phyloP scores from a whole-genome alignment of 1,284 basidiomycete genomes.

The Inonotus hispidus region DNA sequence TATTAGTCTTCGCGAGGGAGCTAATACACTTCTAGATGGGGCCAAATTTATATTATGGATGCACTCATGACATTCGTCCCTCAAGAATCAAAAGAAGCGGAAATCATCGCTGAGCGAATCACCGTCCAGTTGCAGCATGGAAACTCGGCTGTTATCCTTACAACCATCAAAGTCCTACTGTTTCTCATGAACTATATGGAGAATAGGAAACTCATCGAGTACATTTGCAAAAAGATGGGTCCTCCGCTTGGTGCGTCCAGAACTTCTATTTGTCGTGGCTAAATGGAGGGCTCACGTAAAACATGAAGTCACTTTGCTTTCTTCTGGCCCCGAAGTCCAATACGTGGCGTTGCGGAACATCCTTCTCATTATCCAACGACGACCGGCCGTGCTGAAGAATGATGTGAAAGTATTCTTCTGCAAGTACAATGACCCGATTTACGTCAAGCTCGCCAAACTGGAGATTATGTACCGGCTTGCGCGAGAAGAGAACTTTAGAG shows the following conservation, averaged over 20 bases:
- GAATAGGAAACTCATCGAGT: slow-evolving; percentile 77
- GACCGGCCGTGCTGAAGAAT: slow-evolving; percentile 89
- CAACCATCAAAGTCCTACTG: slow-evolving; percentile 90
- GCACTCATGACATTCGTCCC: slow-evolving; percentile 92
- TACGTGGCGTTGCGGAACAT: slow-evolving; percentile 98
- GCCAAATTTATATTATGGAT: slow-evolving; percentile 98
- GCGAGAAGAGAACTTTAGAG: slow-evolving; percentile 83
- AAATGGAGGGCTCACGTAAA: not conserved
- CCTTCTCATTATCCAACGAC: slow-evolving; percentile 91
- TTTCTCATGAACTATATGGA: slow-evolving; percentile 99
- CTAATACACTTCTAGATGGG: slow-evolving; percentile 65
- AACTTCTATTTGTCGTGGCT: not conserved
- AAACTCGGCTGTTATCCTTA: slow-evolving; percentile 92
- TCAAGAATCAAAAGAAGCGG: slow-evolving; percentile 82
- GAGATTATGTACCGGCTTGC: slow-evolving; percentile 98
- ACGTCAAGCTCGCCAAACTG: slow-evolving; percentile 96
- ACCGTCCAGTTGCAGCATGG: slow-evolving; percentile 88
- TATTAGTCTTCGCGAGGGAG: slow-evolving; percentile 8
- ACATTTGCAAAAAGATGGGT: slow-evolving; percentile 95
- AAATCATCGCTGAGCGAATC: slow-evolving; percentile 90
- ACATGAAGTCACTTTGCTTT: slow-evolving; percentile 79
- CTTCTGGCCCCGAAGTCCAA: slow-evolving; percentile 97
- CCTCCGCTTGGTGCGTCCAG: slow-evolving; percentile 76
- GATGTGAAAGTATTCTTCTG: slow-evolving; percentile 99
- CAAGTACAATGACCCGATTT: slow-evolving; percentile 99